Evolutionary conservation across 2,329 filamentous ascomycete genomes (phyloP).

Genomic region (Stachybotrys echinatus): DNA sequence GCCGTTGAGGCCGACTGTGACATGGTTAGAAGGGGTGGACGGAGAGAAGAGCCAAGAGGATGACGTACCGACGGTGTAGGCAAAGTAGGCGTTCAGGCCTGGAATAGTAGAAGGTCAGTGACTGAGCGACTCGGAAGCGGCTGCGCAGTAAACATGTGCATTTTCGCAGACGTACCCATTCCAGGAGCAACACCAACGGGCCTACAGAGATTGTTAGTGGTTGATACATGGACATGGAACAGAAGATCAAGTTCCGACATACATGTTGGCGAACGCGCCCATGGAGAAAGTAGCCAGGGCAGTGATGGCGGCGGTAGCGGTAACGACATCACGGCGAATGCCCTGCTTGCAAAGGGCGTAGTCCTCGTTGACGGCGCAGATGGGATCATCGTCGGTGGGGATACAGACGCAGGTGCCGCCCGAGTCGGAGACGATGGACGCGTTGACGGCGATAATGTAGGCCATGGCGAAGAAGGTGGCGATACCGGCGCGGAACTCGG

Average conservation of each 20-base stretch:
- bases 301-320: conserved; percentile 77
- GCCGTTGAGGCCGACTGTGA: conserved; percentile 66
- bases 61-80: conserved; percentile 52
- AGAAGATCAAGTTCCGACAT: too few relatives aligned
- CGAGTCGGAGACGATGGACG: conserved; percentile 52
- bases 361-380: conserved; percentile 47
- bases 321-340: conserved; percentile 74
- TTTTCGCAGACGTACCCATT: conserved; percentile 25
- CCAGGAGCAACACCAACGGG: conserved; percentile 35
- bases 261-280: conserved; percentile 76
- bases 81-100: conserved; percentile 79
- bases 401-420: conserved; percentile 75
- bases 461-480: conserved; percentile 69
- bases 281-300: conserved; percentile 77
- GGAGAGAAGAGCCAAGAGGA: conserved; percentile 11
- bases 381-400: conserved; percentile 39
- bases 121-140: background rate
- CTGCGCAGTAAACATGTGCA: background rate
- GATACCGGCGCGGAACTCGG: conserved; percentile 76
- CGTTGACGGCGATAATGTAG: conserved; percentile 50
- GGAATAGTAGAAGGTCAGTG: conserved; percentile 4
- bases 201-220: conserved; percentile 9
- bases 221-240: too few relatives aligned
- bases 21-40: background rate
- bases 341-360: conserved; percentile 60